These are phyloP conservation scores for Megacollybia marginata DNA, from an alignment of 768 basidiomycete species.

Conservation along the genomic window DNA sequence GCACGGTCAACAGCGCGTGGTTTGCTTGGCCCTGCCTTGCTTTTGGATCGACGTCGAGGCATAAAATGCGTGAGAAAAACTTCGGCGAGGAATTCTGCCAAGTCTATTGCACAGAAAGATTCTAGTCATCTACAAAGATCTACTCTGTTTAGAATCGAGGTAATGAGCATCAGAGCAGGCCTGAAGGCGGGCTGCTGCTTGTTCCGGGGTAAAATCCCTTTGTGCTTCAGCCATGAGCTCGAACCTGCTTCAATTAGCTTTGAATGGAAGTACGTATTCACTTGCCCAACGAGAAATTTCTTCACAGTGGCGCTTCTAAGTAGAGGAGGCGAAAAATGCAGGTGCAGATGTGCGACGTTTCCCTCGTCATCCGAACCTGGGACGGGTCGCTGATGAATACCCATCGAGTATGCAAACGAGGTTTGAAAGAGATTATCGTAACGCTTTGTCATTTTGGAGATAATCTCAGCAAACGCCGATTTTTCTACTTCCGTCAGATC, in stretches of 20 bases:
- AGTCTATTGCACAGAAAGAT: no score
- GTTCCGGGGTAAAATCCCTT: conserved; percentile 84
- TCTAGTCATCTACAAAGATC: no score
- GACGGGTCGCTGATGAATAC: conserved; percentile 79
- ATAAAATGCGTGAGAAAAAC: conserved; percentile 12
- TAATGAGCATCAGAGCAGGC: conserved; percentile 56
- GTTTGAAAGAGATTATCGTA: conserved; percentile 80
- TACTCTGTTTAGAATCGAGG: conserved; percentile 13
- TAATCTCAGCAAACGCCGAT: conserved; percentile 53
- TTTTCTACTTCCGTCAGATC: conserved; percentile 58
- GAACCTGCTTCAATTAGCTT: conserved; percentile 40
- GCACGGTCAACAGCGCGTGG: conserved; percentile 42
- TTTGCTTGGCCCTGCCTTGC: conserved; percentile 24
- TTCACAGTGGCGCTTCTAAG: conserved; percentile 73
- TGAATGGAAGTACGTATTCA: conserved; percentile 2
- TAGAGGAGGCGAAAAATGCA: conserved; percentile 84
- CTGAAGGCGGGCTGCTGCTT: conserved; percentile 66
- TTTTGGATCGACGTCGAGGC: conserved; percentile 38
- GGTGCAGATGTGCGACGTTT: conserved; percentile 71
- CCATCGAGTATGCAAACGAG: conserved; percentile 93
- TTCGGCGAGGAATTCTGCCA: no score
- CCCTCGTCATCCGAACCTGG: conserved; percentile 36
- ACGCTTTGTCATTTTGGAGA: conserved; percentile 55
- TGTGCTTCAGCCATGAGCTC: conserved; percentile 90
- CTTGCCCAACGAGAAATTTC: conserved; percentile 88